Evolutionary conservation across 108 stramenopile genomes (phyloP).

Genomic region (Fragilariopsis cylindrus): DNA sequence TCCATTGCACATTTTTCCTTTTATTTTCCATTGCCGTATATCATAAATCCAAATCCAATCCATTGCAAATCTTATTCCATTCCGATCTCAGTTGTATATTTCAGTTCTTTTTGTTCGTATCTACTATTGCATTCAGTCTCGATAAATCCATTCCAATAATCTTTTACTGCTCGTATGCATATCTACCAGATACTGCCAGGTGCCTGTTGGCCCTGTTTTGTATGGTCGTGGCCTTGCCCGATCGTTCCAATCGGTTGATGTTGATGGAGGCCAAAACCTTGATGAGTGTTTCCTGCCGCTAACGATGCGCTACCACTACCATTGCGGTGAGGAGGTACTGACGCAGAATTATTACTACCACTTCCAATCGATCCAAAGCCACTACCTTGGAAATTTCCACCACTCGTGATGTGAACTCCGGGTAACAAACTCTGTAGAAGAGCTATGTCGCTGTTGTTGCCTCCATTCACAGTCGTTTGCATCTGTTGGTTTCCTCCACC

Average conservation of each 20-base stretch:
- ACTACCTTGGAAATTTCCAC: slow-evolving; percentile 31
- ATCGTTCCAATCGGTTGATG: slow-evolving; percentile 30
- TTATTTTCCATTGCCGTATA: slow-evolving; percentile 23
- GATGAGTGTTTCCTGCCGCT: slow-evolving; percentile 1
- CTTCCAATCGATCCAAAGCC: slow-evolving; percentile 37
- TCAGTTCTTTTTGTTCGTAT: neutral
- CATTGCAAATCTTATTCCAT: slow-evolving; percentile 19
- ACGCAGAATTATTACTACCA: slow-evolving; percentile 22
- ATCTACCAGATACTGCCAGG: slow-evolving; percentile 43
- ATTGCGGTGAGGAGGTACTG: slow-evolving; percentile 3
- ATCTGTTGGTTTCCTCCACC: slow-evolving; percentile 40
- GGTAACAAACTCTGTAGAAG: slow-evolving; percentile 84
- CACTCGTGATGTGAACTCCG: slow-evolving; percentile 74
- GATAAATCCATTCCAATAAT: neutral
- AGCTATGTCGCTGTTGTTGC: slow-evolving; percentile 74
- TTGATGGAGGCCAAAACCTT: slow-evolving; percentile 22
- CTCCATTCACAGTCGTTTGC: slow-evolving; percentile 29
- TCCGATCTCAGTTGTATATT: slow-evolving; percentile 15
- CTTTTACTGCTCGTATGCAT: neutral
- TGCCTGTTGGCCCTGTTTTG: slow-evolving; percentile 37
- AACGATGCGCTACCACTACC: slow-evolving; percentile 28
- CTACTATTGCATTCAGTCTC: slow-evolving; percentile 5
- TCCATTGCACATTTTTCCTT: slow-evolving; percentile 38
- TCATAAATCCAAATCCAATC: slow-evolving; percentile 19
- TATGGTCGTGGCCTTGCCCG: slow-evolving; percentile 20